Conservation (phyloP, 163 green algal genomes). For the Botryococcus braunii region DNA sequence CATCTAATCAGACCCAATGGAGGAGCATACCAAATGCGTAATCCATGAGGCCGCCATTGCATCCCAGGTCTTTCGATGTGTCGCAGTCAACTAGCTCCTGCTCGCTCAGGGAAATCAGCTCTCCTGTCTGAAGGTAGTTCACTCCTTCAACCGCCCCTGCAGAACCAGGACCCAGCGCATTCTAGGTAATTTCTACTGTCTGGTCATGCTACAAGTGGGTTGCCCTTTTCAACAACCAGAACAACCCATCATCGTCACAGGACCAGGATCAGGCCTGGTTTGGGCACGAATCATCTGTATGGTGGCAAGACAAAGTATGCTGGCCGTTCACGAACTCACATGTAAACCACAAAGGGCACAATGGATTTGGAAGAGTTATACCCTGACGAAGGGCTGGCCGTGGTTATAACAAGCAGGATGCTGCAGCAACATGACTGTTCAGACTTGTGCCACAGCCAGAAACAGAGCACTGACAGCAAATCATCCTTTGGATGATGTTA, state of each 20-base stretch:
- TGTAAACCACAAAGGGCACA: background rate
- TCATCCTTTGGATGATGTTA: background rate
- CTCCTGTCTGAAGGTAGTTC: constrained; percentile 56
- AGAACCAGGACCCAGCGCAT: background rate
- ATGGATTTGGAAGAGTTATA: background rate
- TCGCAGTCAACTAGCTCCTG: constrained; percentile 82
- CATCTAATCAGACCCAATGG: background rate
- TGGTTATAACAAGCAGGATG: too few species aligned
- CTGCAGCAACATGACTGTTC: too few species aligned
- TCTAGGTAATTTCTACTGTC: too few species aligned
- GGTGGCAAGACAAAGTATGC: constrained; percentile 3
- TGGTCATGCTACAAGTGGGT: too few species aligned
- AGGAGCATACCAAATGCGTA: constrained; percentile 38
- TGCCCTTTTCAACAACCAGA: too few species aligned
- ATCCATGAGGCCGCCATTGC: constrained; percentile 36
- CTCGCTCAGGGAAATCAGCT: constrained; percentile 60
- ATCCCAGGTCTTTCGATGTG: constrained; percentile 32
- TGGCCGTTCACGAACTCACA: background rate
- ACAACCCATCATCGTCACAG: too few species aligned
- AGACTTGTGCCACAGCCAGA: too few species aligned
- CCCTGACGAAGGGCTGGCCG: too few species aligned
- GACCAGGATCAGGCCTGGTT: too few species aligned
- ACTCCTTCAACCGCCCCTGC: constrained; percentile 61
- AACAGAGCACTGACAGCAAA: background rate
- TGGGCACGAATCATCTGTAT: too few species aligned